These are phyloP conservation scores for Rhizopogon sp. DNA, from an alignment of 768 basidiomycete species.

Conservation along the genomic window DNA sequence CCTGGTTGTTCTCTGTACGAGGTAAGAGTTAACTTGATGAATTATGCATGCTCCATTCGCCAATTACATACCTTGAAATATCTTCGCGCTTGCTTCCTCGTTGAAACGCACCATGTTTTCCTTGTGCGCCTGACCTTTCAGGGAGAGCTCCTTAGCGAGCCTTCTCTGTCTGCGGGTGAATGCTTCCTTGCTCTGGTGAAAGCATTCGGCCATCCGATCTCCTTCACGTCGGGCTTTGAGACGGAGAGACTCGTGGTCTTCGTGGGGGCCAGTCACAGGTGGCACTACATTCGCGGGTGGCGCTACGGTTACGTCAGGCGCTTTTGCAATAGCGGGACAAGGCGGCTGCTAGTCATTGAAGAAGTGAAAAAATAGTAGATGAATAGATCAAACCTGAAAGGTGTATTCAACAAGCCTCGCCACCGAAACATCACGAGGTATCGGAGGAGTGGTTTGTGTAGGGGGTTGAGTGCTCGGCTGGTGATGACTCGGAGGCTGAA, in stretches of 20 bases:
- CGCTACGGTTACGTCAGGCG: no score
- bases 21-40: no score
- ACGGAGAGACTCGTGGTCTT: conserved; percentile 52
- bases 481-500: neutral
- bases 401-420: no score
- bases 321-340: no score
- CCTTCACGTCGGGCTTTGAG: conserved; percentile 69
- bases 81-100: conserved; percentile 74
- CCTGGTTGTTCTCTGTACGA: conserved; percentile 1
- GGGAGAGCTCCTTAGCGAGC: conserved; percentile 68
- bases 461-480: neutral
- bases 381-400: neutral
- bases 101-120: conserved; percentile 68
- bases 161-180: conserved; percentile 66
- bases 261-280: neutral
- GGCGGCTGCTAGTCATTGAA: no score
- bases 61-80: conserved; percentile 56
- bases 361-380: neutral
- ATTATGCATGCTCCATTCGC: conserved; percentile 10
- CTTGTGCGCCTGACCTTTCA: conserved; percentile 73
- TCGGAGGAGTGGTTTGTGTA: neutral
- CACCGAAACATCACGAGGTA: neutral
- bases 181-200: conserved; percentile 62
- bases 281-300: neutral
- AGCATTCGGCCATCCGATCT: conserved; percentile 60